Base-by-base conservation (phyloP, 805 yeast species). In the Suhomyces emberorum region DNA sequence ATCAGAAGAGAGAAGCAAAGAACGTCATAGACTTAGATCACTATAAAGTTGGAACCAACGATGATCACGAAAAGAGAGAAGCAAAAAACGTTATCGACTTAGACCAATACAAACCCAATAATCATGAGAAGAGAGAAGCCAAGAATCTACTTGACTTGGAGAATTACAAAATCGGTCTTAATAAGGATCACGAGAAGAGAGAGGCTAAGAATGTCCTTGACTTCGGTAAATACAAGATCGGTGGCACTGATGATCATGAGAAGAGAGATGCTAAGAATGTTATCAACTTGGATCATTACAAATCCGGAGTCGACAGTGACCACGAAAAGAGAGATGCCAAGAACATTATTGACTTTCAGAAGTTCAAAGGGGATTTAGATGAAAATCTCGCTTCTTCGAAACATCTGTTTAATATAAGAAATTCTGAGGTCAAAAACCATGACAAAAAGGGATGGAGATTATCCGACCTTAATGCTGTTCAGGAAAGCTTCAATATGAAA, bases 1-100 rank as follows among this genome's bases (percentile, higher is more conserved):
- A 18, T 43, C 14, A 32, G n/a, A 39, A 41, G 28, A 23, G 44
- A 17, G 43, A 38, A 9, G 35, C 47, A 16, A 47, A 47, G 12
- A 29, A 29, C 25, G 11, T 29, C 7, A 14, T n/a, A 25, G 39
- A 44, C 23, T 34, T 39, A 5, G 11, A n/a, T 14, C 7, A 11
- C 6, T 22, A 37, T 15, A 32, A 21, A n/a, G 36, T 36, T 7
- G 19, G 4, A 16, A 21, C n/a, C n/a, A 12, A 12, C 33, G 15
- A 10, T 3, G 32, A 14, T 6, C 12, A 25, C 6, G 18, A 18
- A 7, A 33, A 33, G 28, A 28, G 30, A 23, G 37, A 18, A 7
- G 34, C 44, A 7, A 39, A 38, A 28, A 41, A 41, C 31, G 29
- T 38, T 12, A 30, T 28, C 11, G 30, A 31, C 22, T 31, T 37